Base-by-base conservation (phyloP, 2,329 filamentous ascomycete species). In the Beauveria pseudobassiana region DNA sequence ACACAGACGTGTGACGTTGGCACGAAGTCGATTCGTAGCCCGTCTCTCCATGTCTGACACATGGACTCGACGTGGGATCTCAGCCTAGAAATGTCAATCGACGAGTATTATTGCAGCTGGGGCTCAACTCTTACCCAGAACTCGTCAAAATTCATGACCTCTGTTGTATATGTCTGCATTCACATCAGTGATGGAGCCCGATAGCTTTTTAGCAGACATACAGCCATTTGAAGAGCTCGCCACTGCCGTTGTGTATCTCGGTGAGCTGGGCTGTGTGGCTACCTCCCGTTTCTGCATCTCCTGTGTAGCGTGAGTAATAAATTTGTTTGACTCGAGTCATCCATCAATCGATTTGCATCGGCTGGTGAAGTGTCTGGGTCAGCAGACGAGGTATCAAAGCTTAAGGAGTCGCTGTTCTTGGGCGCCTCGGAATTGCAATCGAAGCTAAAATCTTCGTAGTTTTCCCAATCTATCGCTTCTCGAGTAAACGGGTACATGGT, bases 171-270 rank as follows among this genome's bases (percentile, higher is more conserved):
- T 79, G 74, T 1, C 74, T 76, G 14, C 3, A 10, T 4, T 1
- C 28, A 14, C 3, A 12, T 54, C 71, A 40, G 73, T 66, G n/a
- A n/a, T 16, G 28, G 7, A 10, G 22, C 38, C 8, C 20, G 0
- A 3, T 8, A 8, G 2, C 34, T 3, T 3, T 14, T n/a, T 16
- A 9, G 6, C 1, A 4, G 34, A 69, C 69, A 62, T 56, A 76
- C 72, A 79, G 71, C 76, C 77, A 80, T 64, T 72, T 72, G 51
- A 77, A 79, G 0, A 79, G 69, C 14, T 73, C 69, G 3, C 67
- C 68, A 34, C 68, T 69, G 5, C 65, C 69, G 22, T 75, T 73
- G 28, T 76, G 70, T 0, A 77, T 65, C 12, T 73, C 66, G 2
- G 72, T 76, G 52, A 78, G 63, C 24, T 69, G 69, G 1, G 70